These are phyloP conservation scores for Delphinella strobiligena DNA, from an alignment of 2,329 filamentous ascomycete species.

Conservation along the genomic window DNA sequence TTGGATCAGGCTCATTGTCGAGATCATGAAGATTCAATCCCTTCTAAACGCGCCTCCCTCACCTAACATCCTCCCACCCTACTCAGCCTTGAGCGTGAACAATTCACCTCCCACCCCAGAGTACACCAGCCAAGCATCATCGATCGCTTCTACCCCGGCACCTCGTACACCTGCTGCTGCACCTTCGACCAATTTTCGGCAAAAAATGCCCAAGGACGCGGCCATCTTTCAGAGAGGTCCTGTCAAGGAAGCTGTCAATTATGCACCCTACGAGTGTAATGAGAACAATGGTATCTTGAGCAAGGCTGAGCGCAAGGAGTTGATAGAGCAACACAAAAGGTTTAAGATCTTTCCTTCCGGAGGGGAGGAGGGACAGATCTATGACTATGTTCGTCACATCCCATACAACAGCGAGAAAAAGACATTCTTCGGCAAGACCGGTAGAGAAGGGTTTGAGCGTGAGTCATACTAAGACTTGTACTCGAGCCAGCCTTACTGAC, in stretches of 20 bases:
- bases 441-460: constrained; percentile 83
- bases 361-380: constrained; percentile 29
- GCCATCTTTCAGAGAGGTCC: constrained; percentile 50
- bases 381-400: constrained; percentile 51
- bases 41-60: neutral
- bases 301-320: constrained; percentile 25
- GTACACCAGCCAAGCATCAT: neutral
- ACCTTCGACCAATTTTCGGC: constrained; percentile 15
- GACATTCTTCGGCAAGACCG: constrained; percentile 73
- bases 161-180: neutral
- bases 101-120: neutral
- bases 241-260: constrained; percentile 57
- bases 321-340: constrained; percentile 45
- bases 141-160: neutral
- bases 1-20: too few species aligned
- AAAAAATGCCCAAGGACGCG: constrained; percentile 54
- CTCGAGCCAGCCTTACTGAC: constrained; percentile 7
- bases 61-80: neutral
- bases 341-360: constrained; percentile 59
- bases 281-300: constrained; percentile 27
- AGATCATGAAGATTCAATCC: neutral
- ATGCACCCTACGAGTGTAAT: constrained; percentile 55
- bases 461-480: constrained; percentile 16
- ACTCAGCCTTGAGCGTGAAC: neutral
- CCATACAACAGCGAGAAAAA: constrained; percentile 95